These are phyloP conservation scores for Nitzschia sp. DNA, from an alignment of 108 stramenopile species.

Conservation along the genomic window DNA sequence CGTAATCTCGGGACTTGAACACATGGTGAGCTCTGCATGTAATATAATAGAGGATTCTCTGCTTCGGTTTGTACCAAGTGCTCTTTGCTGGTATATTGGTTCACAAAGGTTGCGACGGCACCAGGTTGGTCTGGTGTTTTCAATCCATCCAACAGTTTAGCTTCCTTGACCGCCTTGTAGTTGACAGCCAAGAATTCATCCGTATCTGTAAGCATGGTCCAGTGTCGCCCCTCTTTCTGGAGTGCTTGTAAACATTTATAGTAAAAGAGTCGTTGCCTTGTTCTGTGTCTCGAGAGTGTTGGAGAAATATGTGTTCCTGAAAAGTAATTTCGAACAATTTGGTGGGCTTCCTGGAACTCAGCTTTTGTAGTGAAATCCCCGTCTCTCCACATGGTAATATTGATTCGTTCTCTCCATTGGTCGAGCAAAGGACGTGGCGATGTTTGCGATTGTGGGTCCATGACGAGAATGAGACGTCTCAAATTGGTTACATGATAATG, in stretches of 20 bases:
- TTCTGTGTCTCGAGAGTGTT: constrained; percentile 34
- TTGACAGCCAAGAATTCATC: constrained; percentile 62
- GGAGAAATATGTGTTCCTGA: constrained; percentile 5
- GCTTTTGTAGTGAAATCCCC: constrained; percentile 14
- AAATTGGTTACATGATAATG: constrained; percentile 54
- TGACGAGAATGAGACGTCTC: constrained; percentile 37
- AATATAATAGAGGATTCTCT: constrained; percentile 12
- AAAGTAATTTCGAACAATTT: constrained; percentile 23
- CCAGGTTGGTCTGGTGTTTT: constrained; percentile 28
- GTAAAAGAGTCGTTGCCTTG: constrained; percentile 52
- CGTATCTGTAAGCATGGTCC: constrained; percentile 56
- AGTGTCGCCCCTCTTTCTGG: constrained; percentile 26
- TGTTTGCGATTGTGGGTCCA: constrained; percentile 42
- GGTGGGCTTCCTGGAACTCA: constrained; percentile 30
- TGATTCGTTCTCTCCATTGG: constrained; percentile 33
- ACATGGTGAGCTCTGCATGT: constrained; percentile 39
- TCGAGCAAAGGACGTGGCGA: constrained; percentile 39
- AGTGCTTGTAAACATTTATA: constrained; percentile 44
- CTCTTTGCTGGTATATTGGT: neutral
- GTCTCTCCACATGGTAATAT: constrained; percentile 44
- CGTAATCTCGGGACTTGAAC: constrained; percentile 47
- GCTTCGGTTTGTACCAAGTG: neutral
- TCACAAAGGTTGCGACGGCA: constrained; percentile 30
- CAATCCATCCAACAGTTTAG: constrained; percentile 1
- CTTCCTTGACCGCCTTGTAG: constrained; percentile 11